phyloP scores from a whole-genome alignment of 768 basidiomycete species.

The Ramaria sp. region DNA sequence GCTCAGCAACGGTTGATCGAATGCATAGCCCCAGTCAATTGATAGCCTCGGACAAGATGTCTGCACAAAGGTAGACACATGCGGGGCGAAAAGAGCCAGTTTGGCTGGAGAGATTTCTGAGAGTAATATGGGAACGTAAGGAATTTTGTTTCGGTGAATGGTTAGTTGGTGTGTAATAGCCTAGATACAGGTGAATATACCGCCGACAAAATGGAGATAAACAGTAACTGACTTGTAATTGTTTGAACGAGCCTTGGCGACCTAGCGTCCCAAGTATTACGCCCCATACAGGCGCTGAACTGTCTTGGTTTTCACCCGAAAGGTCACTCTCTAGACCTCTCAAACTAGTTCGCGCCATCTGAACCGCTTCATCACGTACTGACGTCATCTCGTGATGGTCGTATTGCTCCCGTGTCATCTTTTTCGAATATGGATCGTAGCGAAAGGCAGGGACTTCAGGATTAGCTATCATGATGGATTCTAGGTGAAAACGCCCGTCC shows the following conservation, averaged over 20 bases:
- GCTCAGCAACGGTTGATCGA: conserved; percentile 75
- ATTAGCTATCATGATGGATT: conserved; percentile 99
- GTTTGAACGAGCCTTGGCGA: conserved; percentile 85
- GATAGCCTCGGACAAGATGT: conserved; percentile 94
- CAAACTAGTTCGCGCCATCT: conserved; percentile 60
- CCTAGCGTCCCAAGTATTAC: conserved; percentile 91
- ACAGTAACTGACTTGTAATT: conserved; percentile 48
- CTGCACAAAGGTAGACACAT: conserved; percentile 86
- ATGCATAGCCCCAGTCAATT: conserved; percentile 99
- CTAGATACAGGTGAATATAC: conserved; percentile 20
- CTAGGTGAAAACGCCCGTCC: conserved; percentile 95
- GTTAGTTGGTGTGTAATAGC: conserved; percentile 68
- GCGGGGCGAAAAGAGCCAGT: conserved; percentile 68
- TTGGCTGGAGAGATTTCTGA: conserved; percentile 97
- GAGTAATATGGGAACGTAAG: conserved; percentile 83
- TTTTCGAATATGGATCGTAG: conserved; percentile 98
- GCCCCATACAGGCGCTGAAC: conserved; percentile 53
- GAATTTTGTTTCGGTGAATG: conserved; percentile 42
- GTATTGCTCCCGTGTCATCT: conserved; percentile 87
- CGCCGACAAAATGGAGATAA: not conserved
- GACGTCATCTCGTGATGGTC: conserved; percentile 80
- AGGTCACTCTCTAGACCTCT: conserved; percentile 5
- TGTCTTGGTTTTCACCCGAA: conserved; percentile 7
- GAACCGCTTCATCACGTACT: conserved; percentile 65
- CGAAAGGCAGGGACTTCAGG: conserved; percentile 90